These are phyloP conservation scores for Saccharum spontaneum DNA, from an alignment of 176 grass and related monocot genomes.

Conservation along the genomic window DNA sequence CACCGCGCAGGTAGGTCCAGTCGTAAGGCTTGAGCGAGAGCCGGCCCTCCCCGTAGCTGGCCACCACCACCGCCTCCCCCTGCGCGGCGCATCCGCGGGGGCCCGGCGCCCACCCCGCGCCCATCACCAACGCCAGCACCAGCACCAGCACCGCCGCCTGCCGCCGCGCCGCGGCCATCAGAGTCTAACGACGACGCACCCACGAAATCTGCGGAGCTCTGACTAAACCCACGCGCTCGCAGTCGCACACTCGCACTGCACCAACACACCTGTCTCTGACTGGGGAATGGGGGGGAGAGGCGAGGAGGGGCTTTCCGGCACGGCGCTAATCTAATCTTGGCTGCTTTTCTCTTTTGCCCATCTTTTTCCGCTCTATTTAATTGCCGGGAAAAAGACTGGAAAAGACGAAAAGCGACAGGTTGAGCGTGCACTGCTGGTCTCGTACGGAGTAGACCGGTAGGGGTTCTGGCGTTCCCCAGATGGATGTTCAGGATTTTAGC, in stretches of 20 bases:
- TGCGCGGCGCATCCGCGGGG: constrained; percentile 13
- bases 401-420: constrained; percentile 11
- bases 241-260: background rate
- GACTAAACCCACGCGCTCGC: constrained; percentile 37
- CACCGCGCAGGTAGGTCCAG: constrained; percentile 92
- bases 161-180: constrained; percentile 8
- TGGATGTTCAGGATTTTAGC: background rate
- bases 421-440: background rate
- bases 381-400: background rate
- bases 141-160: background rate
- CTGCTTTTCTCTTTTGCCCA: background rate
- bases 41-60: constrained; percentile 59
- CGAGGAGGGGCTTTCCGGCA: constrained; percentile 6
- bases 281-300: too few species aligned
- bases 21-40: constrained; percentile 78
- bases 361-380: constrained; percentile 22
- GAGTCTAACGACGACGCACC: background rate
- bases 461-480: background rate
- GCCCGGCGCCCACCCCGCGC: background rate
- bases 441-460: background rate
- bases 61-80: constrained; percentile 43
- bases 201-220: background rate
- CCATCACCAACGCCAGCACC: constrained; percentile 20
- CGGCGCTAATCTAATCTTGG: background rate
- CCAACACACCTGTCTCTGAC: background rate